Conservation (phyloP, 2,329 filamentous ascomycete genomes). For the Albifimbria verrucaria region DNA sequence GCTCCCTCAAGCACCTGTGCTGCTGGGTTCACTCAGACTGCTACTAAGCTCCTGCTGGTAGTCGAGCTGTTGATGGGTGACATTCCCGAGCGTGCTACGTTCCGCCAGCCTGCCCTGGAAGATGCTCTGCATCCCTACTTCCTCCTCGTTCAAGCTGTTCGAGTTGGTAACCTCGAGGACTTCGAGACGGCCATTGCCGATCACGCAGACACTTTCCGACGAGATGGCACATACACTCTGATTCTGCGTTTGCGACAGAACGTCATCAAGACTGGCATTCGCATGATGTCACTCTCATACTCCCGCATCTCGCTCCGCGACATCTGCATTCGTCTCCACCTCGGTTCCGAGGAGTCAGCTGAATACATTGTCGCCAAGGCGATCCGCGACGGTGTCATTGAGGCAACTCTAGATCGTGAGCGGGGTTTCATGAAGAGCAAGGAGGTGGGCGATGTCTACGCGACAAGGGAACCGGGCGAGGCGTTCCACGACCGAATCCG, state of each 20-base stretch:
- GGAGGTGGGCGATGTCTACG: constrained; percentile 92
- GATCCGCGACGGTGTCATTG: constrained; percentile 94
- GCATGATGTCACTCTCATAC: constrained; percentile 98
- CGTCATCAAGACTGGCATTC: constrained; percentile 98
- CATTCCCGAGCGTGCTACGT: constrained; percentile 91
- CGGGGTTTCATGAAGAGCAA: constrained; percentile 98
- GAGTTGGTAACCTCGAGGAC: constrained; percentile 91
- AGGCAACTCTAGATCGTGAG: constrained; percentile 91
- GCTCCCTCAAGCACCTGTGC: constrained; percentile 87
- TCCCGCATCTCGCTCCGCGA: constrained; percentile 95
- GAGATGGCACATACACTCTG: constrained; percentile 91
- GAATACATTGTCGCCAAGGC: constrained; percentile 99
- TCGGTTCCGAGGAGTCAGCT: constrained; percentile 94
- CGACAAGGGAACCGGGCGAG: constrained; percentile 91
- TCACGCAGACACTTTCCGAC: constrained; percentile 80
- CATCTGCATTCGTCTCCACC: constrained; percentile 90
- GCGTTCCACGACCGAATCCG: constrained; percentile 96
- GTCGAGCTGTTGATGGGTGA: constrained; percentile 98
- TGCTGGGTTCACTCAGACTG: constrained; percentile 91
- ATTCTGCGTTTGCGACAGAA: constrained; percentile 95
- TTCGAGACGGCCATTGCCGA: constrained; percentile 84
- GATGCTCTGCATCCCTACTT: constrained; percentile 89
- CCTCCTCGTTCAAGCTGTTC: constrained; percentile 88
- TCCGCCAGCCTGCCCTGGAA: constrained; percentile 86
- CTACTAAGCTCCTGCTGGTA: constrained; percentile 92